Conservation (phyloP, 2,329 filamentous ascomycete genomes). For the Hymenoscyphus linearis region DNA sequence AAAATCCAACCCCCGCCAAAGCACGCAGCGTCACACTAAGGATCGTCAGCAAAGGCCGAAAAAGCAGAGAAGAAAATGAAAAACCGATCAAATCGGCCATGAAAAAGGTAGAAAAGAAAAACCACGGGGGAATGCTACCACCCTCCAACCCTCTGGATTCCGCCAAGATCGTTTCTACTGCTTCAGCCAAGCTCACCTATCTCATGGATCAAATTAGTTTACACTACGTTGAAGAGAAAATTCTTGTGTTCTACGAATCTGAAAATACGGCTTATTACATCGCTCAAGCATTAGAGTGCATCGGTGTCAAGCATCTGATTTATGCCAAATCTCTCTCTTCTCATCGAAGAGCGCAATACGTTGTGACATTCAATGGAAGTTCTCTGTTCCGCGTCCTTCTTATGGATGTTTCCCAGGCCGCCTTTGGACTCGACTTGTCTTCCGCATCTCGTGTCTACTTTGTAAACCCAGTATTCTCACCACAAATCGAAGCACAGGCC, state of each 20-base stretch:
- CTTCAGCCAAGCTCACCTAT: conserved; percentile 84
- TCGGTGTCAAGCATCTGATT: conserved; percentile 57
- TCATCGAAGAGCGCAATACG: conserved; percentile 64
- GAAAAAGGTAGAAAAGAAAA: too few species aligned
- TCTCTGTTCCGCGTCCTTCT: conserved; percentile 58
- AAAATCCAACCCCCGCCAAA: too few species aligned
- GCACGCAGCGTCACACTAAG: too few species aligned
- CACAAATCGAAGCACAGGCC: conserved; percentile 80
- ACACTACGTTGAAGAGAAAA: conserved; percentile 71
- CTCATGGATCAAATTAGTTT: conserved; percentile 66
- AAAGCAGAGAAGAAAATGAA: too few species aligned
- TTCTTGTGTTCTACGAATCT: conserved; percentile 87
- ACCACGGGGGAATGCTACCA: too few species aligned
- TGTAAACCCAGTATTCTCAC: conserved; percentile 80
- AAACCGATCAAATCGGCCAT: too few species aligned
- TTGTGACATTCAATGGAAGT: conserved; percentile 64
- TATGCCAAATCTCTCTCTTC: conserved; percentile 61
- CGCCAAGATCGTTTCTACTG: conserved; percentile 63
- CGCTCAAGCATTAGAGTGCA: conserved; percentile 73
- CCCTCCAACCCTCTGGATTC: conserved; percentile 8
- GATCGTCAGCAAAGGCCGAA: conserved; percentile 5
- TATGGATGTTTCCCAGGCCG: conserved; percentile 87
- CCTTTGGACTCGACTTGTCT: conserved; percentile 80
- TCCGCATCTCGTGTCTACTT: conserved; percentile 84
- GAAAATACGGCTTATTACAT: conserved; percentile 85